A percentile compares a stretch with the other conserved stretches of the same genome.
phyloP scores from a whole-genome alignment of 495 filamentous ascomycete genomes.

The Lasiosphaeria ovina region DNA sequence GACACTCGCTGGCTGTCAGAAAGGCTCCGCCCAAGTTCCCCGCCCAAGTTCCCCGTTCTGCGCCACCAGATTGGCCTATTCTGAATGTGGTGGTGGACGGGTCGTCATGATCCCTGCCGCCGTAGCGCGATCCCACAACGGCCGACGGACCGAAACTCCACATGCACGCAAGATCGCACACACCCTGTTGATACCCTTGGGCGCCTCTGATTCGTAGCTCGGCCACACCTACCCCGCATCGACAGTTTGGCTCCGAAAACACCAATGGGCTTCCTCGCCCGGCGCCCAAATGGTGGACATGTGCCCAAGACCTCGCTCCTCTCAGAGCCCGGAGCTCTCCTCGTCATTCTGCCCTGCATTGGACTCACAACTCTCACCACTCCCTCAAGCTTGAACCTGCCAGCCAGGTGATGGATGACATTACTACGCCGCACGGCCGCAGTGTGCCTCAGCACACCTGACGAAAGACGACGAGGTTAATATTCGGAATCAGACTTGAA shows the following conservation, averaged over 20 bases:
- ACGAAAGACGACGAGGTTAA: not conserved
- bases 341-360: constrained; percentile 4
- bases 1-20: not conserved
- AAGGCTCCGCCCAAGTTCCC: constrained; percentile 8
- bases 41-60: constrained; percentile 16
- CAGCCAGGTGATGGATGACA: constrained; percentile 1
- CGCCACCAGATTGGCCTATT: constrained; percentile 31
- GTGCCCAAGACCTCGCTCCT: constrained; percentile 28
- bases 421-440: not conserved
- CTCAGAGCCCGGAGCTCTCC: not conserved
- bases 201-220: constrained; percentile 25
- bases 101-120: constrained; percentile 23
- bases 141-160: constrained; percentile 42
- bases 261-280: constrained; percentile 22
- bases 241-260: constrained; percentile 16
- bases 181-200: constrained; percentile 22
- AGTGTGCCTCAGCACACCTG: not conserved
- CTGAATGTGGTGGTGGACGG: constrained; percentile 12
- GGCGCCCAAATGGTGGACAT: constrained; percentile 23
- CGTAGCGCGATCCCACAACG: constrained; percentile 24
- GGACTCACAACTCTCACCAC: no score
- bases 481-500: not conserved
- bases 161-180: constrained; percentile 34
- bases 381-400: no score
- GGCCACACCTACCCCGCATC: constrained; percentile 7